Base-by-base conservation (phyloP, 768 basidiomycete genomes). In the Xerocomellus dryophilus region DNA sequence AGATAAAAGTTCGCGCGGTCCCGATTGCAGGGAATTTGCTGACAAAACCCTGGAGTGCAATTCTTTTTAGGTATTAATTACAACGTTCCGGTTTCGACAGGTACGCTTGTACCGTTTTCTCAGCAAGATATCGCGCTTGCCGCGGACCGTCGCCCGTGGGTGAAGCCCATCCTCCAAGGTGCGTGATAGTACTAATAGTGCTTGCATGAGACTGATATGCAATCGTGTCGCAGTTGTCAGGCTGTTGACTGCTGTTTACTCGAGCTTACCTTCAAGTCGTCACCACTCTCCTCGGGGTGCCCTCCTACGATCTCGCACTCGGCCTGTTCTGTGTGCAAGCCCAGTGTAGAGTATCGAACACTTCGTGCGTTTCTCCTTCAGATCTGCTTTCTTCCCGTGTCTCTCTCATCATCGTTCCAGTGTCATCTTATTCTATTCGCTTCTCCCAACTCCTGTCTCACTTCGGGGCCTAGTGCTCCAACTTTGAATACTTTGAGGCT, bases 161-260 rank as follows among this genome's bases (percentile, higher is more conserved):
- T 39, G 31, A 25, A 25, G 23, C 23, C 23, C 23, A 25, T 3
- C 5, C 23, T 7, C 35, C 8, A 36, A 17, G 39, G 25, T 21
- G 32, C 17, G 34, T 39, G 34, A 34, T 5, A 9, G 18, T 27
- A 12, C 21, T 50, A 25, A n/a, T n/a, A n/a, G 25, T 25, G 7
- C 25, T 25, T 25, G 25, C 5, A n/a, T 6, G 23, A 5, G 23
- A 25, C 31, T 38, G 47, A 38, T 7, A 21, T 45, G 31, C 57
- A 46, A 60, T 47, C 51, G 32, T 31, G 8, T 7, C 58, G 54
- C 32, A 50, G 55, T 57, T 25, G 18, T 36, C 18, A 17, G 7
- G 14, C 36, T 66, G 53, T 65, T 66, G 64, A 51, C 40, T 52
- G 65, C 47, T 66, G 50, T 65, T 65, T 66, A 44, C 43, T 14